Evolutionary conservation across 495 filamentous ascomycete genomes (phyloP), one percentile per base, ranked within the genome.

Genomic region (Acidomyces sp.): DNA sequence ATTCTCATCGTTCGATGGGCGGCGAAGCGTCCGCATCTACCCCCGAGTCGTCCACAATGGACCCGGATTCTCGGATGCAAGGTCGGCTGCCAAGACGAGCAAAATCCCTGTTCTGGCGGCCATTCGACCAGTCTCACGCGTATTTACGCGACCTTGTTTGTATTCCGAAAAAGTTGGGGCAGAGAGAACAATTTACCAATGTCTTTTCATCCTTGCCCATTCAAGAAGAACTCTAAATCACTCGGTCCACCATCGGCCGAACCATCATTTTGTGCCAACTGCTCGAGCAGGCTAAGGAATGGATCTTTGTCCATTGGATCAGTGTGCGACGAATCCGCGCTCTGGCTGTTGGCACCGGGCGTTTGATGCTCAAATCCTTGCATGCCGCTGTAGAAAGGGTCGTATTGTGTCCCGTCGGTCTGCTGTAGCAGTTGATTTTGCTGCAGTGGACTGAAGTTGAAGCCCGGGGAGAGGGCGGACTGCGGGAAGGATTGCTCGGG

Each of bases 251-350:
- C 37, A 26, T 24, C 20, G 15, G 5, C 27, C 4, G 5, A 4
- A 18, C 45, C 45, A 22, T 85, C 82, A 52, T 82, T 84, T 57
- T 85, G 80, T 0, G 81, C 80, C 41, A 88, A 59, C 61, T 85
- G 82, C 54, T 88, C 82, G 25, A 88, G 63, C 33, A 88, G 54
- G 43, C 74, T 81, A 20, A 88, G 52, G 49, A 88, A 88, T 2
- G 82, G 82, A 53, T 88, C 82, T 40, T 80, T 84, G 42, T 43
- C 45, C 12, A 16, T 18, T 3, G 23, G 29, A 29, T 56, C 59
- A 0, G 57, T 57, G 25, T 58, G 51, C 10, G 46, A 33, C 6
- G 42, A 49, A 1, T 44, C 41, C 15, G 35, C 41, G 22, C 41
- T 47, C 18, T 54, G 51, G 34, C 59, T 62, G 4, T 51, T 43